These are phyloP conservation scores for Xylariales sp. DNA, from an alignment of 2,329 filamentous ascomycete species.

Conservation along the genomic window DNA sequence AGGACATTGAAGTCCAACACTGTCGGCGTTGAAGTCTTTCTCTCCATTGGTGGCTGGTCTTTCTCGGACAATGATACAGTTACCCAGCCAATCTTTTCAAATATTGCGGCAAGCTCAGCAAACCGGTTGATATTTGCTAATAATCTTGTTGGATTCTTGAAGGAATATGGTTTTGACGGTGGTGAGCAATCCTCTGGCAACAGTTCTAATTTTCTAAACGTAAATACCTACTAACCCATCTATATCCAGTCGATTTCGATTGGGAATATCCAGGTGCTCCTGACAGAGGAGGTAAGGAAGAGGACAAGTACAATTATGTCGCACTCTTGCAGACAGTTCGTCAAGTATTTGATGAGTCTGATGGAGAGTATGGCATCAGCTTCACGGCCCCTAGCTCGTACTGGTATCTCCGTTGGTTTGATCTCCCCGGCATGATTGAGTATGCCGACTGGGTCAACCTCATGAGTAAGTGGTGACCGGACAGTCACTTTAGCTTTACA, in stretches of 20 bases:
- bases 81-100: slow-evolving; percentile 20
- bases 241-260: slow-evolving; percentile 1
- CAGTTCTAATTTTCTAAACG: not conserved
- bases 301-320: slow-evolving; percentile 18
- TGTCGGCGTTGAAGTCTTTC: slow-evolving; percentile 28
- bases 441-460: slow-evolving; percentile 11
- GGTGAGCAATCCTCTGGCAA: not conserved
- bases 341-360: slow-evolving; percentile 12
- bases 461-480: slow-evolving; percentile 24
- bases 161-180: slow-evolving; percentile 16
- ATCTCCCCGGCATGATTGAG: slow-evolving; percentile 13
- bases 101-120: slow-evolving; percentile 14
- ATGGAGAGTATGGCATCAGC: slow-evolving; percentile 10
- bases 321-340: slow-evolving; percentile 17
- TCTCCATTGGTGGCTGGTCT: slow-evolving; percentile 7
- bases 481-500: not conserved
- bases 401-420: slow-evolving; percentile 25
- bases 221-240: not conserved
- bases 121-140: slow-evolving; percentile 17
- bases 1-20: slow-evolving; percentile 19
- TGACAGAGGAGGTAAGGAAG: slow-evolving; percentile 17
- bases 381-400: slow-evolving; percentile 14
- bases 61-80: slow-evolving; percentile 7
- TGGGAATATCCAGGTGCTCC: slow-evolving; percentile 10
- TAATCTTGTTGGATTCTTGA: slow-evolving; percentile 18